Evolutionary conservation across 192 early-diverging fungal species (phyloP), one percentile per base, ranked within the genome.

Genomic region (Entomortierella lignicola): DNA sequence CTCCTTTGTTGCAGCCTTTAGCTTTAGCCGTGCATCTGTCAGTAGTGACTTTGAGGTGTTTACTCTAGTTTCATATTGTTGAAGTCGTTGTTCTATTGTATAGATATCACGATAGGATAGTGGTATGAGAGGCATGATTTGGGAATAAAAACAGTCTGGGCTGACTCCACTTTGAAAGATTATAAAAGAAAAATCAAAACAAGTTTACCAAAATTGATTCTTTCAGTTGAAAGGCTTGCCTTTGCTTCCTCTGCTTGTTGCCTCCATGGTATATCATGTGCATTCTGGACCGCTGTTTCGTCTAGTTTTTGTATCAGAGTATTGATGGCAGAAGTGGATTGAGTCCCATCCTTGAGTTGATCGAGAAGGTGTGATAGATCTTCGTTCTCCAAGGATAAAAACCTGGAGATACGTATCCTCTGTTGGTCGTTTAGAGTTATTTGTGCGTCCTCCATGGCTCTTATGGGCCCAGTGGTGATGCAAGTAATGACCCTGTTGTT

Each of bases 191-290:
- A n/a, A n/a, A n/a, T n/a, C n/a, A n/a, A n/a, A n/a, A n/a, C n/a
- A n/a, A n/a, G n/a, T n/a, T 60, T 70, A 79, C 75, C 75, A 65
- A 53, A 48, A 42, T 64, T 79, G 43, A 79, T 69, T 62, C 37
- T 79, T 27, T 79, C 75, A 27, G 60, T 70, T 13, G 60, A 34
- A 6, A 79, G 68, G 8, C 55, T 27, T 1, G 75, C 75, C 42
- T 79, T 69, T 17, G 75, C 51, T 26, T 69, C 75, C 13, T 79
- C 62, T 17, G 75, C 75, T 32, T 79, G 56, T 26, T 60, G 31
- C 32, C 60, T 70, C 75, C 67, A 79, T 37, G 60, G 52, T 18
- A 57, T 57, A n/a, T 69, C 66, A 2, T 51, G 31, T 17, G 41
- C 60, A 44, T 30, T 27, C 15, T 70, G 61, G 27, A 66, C 54